These are phyloP conservation scores for Curvularia lunata DNA, from an alignment of 2,329 filamentous ascomycete species.

Conservation along the genomic window DNA sequence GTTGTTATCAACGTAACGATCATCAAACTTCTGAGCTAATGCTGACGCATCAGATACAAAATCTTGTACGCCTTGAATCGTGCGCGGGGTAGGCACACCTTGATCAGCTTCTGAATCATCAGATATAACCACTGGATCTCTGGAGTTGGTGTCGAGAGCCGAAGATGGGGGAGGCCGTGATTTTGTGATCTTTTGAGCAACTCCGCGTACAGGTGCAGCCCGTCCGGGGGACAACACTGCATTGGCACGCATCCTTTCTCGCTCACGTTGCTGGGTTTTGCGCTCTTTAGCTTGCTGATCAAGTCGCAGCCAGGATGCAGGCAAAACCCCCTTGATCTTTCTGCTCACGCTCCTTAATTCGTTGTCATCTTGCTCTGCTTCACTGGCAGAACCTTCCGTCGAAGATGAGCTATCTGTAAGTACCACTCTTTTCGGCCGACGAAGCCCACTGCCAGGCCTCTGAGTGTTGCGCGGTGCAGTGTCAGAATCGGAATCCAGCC, in stretches of 20 bases:
- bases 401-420: conserved; percentile 31
- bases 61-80: conserved; percentile 25
- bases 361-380: conserved; percentile 41
- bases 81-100: conserved; percentile 8
- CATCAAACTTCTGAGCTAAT: conserved; percentile 34
- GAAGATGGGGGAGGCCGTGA: conserved; percentile 7
- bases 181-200: conserved; percentile 40
- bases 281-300: conserved; percentile 49
- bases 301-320: conserved; percentile 58
- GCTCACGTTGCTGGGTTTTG: conserved; percentile 25
- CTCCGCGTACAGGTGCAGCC: conserved; percentile 40
- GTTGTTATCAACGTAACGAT: conserved; percentile 35
- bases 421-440: conserved; percentile 23
- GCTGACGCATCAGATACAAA: conserved; percentile 26
- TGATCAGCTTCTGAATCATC: conserved; percentile 44
- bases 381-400: conserved; percentile 28
- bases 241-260: conserved; percentile 19
- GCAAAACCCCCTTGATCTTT: conserved; percentile 57
- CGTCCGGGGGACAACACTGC: conserved; percentile 28
- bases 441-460: conserved; percentile 19
- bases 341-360: conserved; percentile 47
- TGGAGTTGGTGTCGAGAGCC: conserved; percentile 15
- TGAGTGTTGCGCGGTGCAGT: conserved; percentile 21
- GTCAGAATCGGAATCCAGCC: conserved; percentile 33
- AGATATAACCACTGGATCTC: conserved; percentile 38